Evolutionary conservation across 78 protist genomes (phyloP).

Genomic region (Cavenderia fasciculata): DNA sequence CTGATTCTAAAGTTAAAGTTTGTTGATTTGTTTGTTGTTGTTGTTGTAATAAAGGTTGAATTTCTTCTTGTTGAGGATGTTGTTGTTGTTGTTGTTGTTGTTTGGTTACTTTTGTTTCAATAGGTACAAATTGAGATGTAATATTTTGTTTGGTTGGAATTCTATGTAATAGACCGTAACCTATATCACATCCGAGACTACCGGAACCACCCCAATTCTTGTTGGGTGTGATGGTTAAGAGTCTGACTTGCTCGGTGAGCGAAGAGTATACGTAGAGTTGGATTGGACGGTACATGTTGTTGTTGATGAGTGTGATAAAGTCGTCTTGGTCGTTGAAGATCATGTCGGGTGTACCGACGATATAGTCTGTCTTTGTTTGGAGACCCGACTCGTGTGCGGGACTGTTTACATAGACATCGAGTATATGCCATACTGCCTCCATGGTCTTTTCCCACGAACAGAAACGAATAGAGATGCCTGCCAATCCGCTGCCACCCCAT

Average conservation of each 20-base stretch:
- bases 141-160: slow-evolving; percentile 53
- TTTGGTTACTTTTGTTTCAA: too few species aligned
- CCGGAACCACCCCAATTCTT: slow-evolving; percentile 82
- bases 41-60: too few species aligned
- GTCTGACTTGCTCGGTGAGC: slow-evolving; percentile 49
- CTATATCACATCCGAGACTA: slow-evolving; percentile 77
- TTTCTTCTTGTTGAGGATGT: too few species aligned
- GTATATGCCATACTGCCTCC: slow-evolving; percentile 89
- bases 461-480: slow-evolving; percentile 87
- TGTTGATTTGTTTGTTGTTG: too few species aligned
- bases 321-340: slow-evolving; percentile 76
- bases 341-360: slow-evolving; percentile 83
- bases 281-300: slow-evolving; percentile 59
- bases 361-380: slow-evolving; percentile 77
- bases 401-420: slow-evolving; percentile 77
- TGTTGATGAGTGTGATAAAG: slow-evolving; percentile 65
- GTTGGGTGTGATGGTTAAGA: slow-evolving; percentile 73
- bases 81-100: too few species aligned
- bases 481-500: slow-evolving; percentile 93
- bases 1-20: too few species aligned
- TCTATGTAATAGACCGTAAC: slow-evolving; percentile 65
- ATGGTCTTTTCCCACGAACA: slow-evolving; percentile 67
- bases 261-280: slow-evolving; percentile 74
- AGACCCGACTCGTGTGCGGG: slow-evolving; percentile 88
- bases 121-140: slow-evolving; percentile 54